Evolutionary conservation across 768 basidiomycete species (phyloP).

Genomic region (Podaxis sp.): DNA sequence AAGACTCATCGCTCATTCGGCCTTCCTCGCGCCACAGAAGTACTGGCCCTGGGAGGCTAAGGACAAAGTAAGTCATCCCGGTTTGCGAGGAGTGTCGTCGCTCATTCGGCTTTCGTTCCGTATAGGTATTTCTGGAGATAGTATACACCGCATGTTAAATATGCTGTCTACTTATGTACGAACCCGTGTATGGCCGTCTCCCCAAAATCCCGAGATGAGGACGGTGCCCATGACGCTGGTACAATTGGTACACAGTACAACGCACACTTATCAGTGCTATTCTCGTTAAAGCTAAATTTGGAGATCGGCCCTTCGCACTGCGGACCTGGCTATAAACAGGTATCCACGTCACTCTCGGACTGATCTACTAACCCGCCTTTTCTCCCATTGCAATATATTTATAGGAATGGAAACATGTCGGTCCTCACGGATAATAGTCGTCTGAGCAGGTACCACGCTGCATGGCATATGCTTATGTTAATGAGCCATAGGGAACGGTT

Average conservation of each 20-base stretch:
- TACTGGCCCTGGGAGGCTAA: not conserved
- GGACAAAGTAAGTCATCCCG: not conserved
- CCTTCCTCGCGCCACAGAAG: not conserved
- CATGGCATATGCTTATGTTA: not conserved
- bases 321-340: not conserved
- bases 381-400: not conserved
- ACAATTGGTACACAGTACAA: too few species aligned
- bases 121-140: not conserved
- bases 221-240: not conserved
- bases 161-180: not conserved
- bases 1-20: not conserved
- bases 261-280: not conserved
- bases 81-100: not conserved
- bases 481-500: not conserved
- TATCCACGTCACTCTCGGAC: not conserved
- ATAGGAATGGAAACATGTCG: conserved; percentile 1
- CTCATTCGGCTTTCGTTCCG: not conserved
- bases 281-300: not conserved
- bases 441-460: not conserved
- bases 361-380: not conserved
- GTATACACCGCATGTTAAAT: not conserved
- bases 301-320: not conserved
- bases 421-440: conserved; percentile 1
- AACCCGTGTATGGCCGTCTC: not conserved
- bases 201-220: not conserved